Base-by-base conservation (phyloP, 768 basidiomycete genomes). In the Podaxis sp. region DNA sequence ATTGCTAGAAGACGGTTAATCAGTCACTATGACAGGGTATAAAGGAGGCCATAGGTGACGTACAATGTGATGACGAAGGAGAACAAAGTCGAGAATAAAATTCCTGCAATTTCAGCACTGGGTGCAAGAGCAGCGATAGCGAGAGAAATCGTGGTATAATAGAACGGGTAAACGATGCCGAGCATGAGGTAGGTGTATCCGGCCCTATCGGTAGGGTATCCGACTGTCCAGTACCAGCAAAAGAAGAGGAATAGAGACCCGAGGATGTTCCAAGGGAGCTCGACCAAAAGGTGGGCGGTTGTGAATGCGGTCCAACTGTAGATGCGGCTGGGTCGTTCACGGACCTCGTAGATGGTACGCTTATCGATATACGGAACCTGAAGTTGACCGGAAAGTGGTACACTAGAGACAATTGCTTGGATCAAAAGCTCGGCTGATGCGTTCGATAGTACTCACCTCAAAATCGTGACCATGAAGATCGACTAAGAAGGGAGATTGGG, bases 161-260 rank as follows among this genome's bases (percentile, higher is more conserved):
- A 90, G 0, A 84, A 36, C 5, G 87, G 84, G 69, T 82, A 88
- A 24, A 85, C 65, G 28, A 89, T 65, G 19, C 77, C 80, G 26
- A 86, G 64, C 67, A 85, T 73, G 5, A 89, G 77, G 68, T 79
- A 88, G 2, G 83, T 84, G 68, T 83, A 88, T n/a, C 81, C 88
- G 3, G 80, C 86, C 40, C 87, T 75, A 12, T 78, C 76, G 1
- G 72, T 75, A 8, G 78, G 76, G 68, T 86, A 86, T 0, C 87
- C 87, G 55, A 88, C 84, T 4, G 87, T 87, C 84, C 84, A 89
- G 72, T 81, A 90, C 88, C 88, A 90, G 67, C 81, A 84, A 57
- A 87, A 67, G 75, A 84, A 91, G 73, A 86, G 81, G 12, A 90
- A 59, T 0, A 80, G 76, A 1, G 86, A 84, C 33, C 83, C 82